Base-by-base conservation (phyloP, 257 asterid species). In the Gentiana dahurica region DNA sequence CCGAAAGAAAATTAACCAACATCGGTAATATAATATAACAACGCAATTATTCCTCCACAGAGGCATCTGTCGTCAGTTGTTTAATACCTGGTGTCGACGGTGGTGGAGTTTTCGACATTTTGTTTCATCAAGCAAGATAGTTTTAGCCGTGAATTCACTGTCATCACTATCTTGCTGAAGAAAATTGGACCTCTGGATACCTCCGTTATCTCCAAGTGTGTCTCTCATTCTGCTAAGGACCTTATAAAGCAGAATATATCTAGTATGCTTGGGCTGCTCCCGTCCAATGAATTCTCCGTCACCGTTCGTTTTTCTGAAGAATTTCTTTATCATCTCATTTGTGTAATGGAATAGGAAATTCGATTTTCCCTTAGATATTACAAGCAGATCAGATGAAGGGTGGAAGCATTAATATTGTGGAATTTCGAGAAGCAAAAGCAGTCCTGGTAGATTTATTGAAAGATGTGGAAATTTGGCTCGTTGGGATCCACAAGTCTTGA, bases 201-300 rank as follows among this genome's bases (percentile, higher is more conserved):
- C 62, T 83, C 96, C 60, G 73, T 83, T 58, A 79, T 91, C 13
- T 67, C 89, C 33, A 83, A 85, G 72, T 95, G 95, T 39, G 94
- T 91, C 45, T 91, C 98, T 4, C 86, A 79, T 47, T 79, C 87
- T 8, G 92, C 98, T 1, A 91, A 91, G 86, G 97, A 87, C 60
- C 83, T 96, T 24, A 91, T 91, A 95, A 91, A 91, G 80, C 97
- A 91, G 86, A 87, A 96, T 58, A 85, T 91, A 41, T 87, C 97
- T 1, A 78, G 94, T 55, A 91, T 91, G 98, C 84, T 91, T 38
- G 98, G 98, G 15, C 77, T 91, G 75, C 75, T 91, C 65, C 98
- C 98, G 4, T 91, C 98, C 8, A 90, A 91, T 78, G 95, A 81
- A 65, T 91, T 87, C 49, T 56, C 94, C 10, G 93, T 91, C 52